phyloP scores from a whole-genome alignment of 768 basidiomycete species.

The Fomitopsis pulvina region DNA sequence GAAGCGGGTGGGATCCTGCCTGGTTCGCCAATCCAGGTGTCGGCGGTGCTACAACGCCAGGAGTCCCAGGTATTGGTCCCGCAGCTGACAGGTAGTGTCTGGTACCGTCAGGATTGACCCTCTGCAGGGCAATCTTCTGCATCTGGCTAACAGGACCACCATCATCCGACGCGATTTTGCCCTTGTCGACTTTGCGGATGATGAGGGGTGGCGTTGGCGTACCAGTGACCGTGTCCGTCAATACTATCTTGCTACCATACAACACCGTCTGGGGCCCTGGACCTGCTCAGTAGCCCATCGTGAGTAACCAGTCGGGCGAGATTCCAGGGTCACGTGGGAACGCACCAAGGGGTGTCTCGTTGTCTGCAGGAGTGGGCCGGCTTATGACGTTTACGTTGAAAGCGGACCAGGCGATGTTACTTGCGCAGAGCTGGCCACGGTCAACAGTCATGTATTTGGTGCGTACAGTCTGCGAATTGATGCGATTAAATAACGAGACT shows the following conservation, averaged over 20 bases:
- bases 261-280: constrained; percentile 76
- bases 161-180: constrained; percentile 78
- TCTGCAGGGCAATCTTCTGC: constrained; percentile 91
- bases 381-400: constrained; percentile 90
- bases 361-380: constrained; percentile 39
- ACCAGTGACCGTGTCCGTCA: constrained; percentile 81
- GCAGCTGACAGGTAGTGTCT: constrained; percentile 87
- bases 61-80: constrained; percentile 75
- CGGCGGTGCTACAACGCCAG: constrained; percentile 60
- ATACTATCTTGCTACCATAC: constrained; percentile 83
- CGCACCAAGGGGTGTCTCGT: constrained; percentile 59
- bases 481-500: constrained; percentile 91
- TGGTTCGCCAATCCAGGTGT: constrained; percentile 71
- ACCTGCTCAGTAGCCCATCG: constrained; percentile 7
- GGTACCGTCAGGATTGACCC: constrained; percentile 75
- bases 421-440: constrained; percentile 76
- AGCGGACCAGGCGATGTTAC: constrained; percentile 88
- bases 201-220: constrained; percentile 81
- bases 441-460: constrained; percentile 98
- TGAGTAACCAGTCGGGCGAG: constrained; percentile 1
- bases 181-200: constrained; percentile 91
- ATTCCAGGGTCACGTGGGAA: constrained; percentile 38
- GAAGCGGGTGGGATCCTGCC: constrained; percentile 72
- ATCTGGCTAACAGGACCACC: constrained; percentile 93
- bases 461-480: constrained; percentile 94